A percentile compares a stretch with the other conserved stretches of the same genome.
Conservation (phyloP, 108 stramenopile genomes). For the Cyclotella baltica region DNA sequence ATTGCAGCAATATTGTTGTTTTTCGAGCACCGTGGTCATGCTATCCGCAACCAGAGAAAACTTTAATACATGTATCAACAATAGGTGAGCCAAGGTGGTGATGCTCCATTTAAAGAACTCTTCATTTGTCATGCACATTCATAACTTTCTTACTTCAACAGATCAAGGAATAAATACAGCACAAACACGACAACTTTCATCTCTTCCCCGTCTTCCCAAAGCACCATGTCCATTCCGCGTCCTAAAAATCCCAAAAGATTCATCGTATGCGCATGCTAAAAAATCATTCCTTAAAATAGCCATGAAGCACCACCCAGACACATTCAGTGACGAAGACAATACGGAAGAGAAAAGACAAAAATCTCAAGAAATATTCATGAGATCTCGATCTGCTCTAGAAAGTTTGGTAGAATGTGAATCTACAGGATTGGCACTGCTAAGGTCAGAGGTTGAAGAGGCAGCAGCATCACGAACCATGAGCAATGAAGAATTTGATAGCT, state of each 20-base stretch:
- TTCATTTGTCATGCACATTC: not conserved
- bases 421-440: constrained; percentile 55
- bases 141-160: not conserved
- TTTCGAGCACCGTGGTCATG: too few species aligned
- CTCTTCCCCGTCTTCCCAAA: constrained; percentile 9
- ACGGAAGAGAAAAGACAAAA: constrained; percentile 40
- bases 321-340: constrained; percentile 25
- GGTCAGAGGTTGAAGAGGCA: constrained; percentile 50
- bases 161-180: too few species aligned
- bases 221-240: constrained; percentile 60
- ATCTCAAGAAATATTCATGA: constrained; percentile 72
- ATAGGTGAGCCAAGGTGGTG: too few species aligned
- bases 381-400: constrained; percentile 76
- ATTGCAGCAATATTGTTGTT: too few species aligned
- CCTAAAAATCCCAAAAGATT: constrained; percentile 57
- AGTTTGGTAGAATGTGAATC: constrained; percentile 66
- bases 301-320: constrained; percentile 88
- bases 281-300: constrained; percentile 84
- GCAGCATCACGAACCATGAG: constrained; percentile 36
- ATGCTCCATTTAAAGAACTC: not conserved
- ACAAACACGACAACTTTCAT: not conserved
- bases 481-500: constrained; percentile 70
- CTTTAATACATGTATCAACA: too few species aligned
- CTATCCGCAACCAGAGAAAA: too few species aligned
- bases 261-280: constrained; percentile 72